phyloP scores from a whole-genome alignment of 495 filamentous ascomycete genomes.

The Penicillium flavigenum region DNA sequence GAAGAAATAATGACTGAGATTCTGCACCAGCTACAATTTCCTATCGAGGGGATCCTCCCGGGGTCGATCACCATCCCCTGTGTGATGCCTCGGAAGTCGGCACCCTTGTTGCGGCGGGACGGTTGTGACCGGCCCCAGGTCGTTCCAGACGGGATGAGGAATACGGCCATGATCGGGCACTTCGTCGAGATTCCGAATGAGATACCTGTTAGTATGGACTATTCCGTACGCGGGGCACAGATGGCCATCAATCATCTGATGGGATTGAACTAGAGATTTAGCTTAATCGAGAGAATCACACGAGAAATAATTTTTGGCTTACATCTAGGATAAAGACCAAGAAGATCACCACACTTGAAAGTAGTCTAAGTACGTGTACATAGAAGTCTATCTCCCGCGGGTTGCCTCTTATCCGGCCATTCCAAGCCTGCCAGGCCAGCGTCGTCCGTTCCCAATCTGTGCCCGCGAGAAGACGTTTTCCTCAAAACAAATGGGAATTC shows the following conservation, averaged over 20 bases:
- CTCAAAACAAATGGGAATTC: too few relatives aligned
- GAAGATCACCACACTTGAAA: too few relatives aligned
- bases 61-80: slow-evolving; percentile 37
- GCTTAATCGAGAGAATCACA: too few relatives aligned
- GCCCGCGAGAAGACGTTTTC: too few relatives aligned
- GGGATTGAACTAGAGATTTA: slow-evolving; percentile 6
- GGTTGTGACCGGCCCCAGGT: slow-evolving; percentile 36
- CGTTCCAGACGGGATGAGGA: slow-evolving; percentile 35
- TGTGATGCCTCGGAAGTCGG: slow-evolving; percentile 30
- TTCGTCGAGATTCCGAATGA: slow-evolving; percentile 46
- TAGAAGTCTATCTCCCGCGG: too few relatives aligned
- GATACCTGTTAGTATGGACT: slow-evolving; percentile 42
- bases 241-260: slow-evolving; percentile 38
- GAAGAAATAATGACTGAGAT: slow-evolving; percentile 42
- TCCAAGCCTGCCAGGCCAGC: too few relatives aligned
- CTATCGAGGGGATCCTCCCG: slow-evolving; percentile 18
- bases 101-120: slow-evolving; percentile 32
- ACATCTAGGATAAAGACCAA: too few relatives aligned
- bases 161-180: slow-evolving; percentile 43
- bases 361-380: too few relatives aligned
- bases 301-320: too few relatives aligned
- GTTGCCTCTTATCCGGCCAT: too few relatives aligned
- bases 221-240: slow-evolving; percentile 44
- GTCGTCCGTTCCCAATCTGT: too few relatives aligned
- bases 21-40: slow-evolving; percentile 33